These are phyloP conservation scores for Phellopilus nigrolimitatus DNA, from an alignment of 1,284 basidiomycete species.

Conservation along the genomic window DNA sequence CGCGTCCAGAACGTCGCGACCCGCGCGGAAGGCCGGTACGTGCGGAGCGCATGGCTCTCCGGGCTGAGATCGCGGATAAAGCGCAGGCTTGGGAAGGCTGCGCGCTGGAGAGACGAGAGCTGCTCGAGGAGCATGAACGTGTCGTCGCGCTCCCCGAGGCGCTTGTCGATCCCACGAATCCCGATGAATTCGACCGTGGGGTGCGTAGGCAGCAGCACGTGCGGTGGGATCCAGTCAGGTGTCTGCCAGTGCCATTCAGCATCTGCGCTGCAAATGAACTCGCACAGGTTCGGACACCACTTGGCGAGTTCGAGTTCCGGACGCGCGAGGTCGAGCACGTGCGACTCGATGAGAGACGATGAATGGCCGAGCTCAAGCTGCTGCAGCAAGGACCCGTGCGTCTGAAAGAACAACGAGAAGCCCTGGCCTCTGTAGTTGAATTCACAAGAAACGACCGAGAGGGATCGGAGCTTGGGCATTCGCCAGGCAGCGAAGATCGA, in stretches of 20 bases:
- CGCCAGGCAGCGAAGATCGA: conserved; percentile 52
- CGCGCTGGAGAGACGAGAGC: conserved; percentile 51
- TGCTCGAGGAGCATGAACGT: conserved; percentile 66
- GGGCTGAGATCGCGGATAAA: conserved; percentile 56
- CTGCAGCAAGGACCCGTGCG: conserved; percentile 53
- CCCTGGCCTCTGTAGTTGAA: conserved; percentile 59
- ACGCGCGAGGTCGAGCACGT: conserved; percentile 37
- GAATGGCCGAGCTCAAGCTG: conserved; percentile 71
- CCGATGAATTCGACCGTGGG: conserved; percentile 60
- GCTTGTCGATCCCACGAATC: conserved; percentile 62
- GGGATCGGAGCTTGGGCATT: conserved; percentile 55
- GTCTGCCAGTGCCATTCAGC: conserved; percentile 75
- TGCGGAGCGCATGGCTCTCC: conserved; percentile 32
- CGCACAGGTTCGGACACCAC: conserved; percentile 60
- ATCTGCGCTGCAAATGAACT: conserved; percentile 69
- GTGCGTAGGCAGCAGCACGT: conserved; percentile 61
- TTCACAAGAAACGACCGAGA: conserved; percentile 63
- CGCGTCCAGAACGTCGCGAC: conserved; percentile 47
- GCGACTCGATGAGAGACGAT: conserved; percentile 54
- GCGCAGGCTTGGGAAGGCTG: conserved; percentile 57
- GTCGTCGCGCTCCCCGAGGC: conserved; percentile 45
- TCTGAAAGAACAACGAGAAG: conserved; percentile 58
- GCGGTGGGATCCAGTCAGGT: conserved; percentile 77
- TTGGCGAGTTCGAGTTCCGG: conserved; percentile 44
- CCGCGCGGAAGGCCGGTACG: conserved; percentile 27